Evolutionary conservation across 306 rosid species (phyloP), one percentile per base, ranked within the genome.

Genomic region (Acacia melanoxylon): DNA sequence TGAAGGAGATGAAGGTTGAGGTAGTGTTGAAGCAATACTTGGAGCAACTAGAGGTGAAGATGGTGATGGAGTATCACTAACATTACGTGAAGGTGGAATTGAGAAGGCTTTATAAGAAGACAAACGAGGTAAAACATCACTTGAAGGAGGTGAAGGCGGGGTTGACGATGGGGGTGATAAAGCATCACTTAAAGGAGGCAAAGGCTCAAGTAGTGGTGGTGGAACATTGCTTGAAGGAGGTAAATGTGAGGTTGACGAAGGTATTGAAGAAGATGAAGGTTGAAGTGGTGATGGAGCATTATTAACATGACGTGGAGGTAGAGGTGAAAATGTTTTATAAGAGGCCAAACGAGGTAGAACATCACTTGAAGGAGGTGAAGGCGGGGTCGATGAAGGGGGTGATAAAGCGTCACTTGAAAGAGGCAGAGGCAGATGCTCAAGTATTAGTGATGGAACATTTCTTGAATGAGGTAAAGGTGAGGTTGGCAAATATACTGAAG

Each of bases 11-110:
- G 89, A 91, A 1, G 91, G 87, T 15, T 2, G 42, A 31, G 69
- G 42, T 5, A 0, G 72, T 16, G 72, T 20, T 20, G 45, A 1
- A 27, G 31, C 68, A 24, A 10, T 37, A 65, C 44, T 33, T 65
- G 42, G 16, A 29, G 37, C 13, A 31, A 14, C 42, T 65, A 79
- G 78, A 29, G 87, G 87, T 11, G 89, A 89, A 42, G 83, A 20
- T 17, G 14, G 2, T 17, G 41, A 8, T 17, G 19, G 7, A 31
- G 11, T 42, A 14, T 17, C 5, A 65, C 70, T 31, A 31, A 35
- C 17, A 14, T 8, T 42, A 15, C 11, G 1, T 2, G n/a, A 2
- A 31, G 11, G 70, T 31, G 10, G 40, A 27, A 22, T 78, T 82
- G 72, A 80, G 67, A 25, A 35, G 6, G 40, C 40, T 49, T 49